These are phyloP conservation scores for Madurella mycetomatis DNA, from an alignment of 2,329 filamentous ascomycete genomes.

Conservation along the genomic window DNA sequence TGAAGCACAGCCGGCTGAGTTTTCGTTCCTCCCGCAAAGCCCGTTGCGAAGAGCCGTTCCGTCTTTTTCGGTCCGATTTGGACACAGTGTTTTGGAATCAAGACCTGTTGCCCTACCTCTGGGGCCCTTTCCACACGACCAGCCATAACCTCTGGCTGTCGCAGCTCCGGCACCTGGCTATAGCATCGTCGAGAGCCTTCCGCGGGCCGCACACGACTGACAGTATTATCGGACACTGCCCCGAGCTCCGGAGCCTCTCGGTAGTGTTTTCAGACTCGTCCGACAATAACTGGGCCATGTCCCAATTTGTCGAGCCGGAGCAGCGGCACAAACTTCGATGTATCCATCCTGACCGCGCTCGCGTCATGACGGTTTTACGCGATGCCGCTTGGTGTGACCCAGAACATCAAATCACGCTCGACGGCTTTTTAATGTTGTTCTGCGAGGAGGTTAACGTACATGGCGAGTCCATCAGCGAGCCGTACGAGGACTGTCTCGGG, in stretches of 20 bases:
- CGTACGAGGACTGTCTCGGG: background rate
- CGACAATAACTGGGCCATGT: background rate
- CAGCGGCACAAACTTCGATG: background rate
- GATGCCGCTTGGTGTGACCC: background rate
- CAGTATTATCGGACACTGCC: background rate
- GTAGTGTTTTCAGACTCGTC: background rate
- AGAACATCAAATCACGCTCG: background rate
- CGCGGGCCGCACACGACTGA: background rate
- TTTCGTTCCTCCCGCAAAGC: background rate
- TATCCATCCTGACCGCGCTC: background rate
- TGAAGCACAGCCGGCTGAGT: background rate
- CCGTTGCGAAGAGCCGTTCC: slow-evolving; percentile 1
- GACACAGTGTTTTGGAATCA: slow-evolving; percentile 3
- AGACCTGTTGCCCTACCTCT: background rate
- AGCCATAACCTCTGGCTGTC: background rate
- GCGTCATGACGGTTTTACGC: background rate
- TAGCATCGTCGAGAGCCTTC: background rate
- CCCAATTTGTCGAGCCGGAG: background rate
- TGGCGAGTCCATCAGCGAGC: background rate
- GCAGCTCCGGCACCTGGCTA: slow-evolving; percentile 3
- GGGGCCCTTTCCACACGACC: no score
- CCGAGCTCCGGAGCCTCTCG: background rate
- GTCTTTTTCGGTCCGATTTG: background rate
- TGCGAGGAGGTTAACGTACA: background rate
- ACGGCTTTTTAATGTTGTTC: background rate